Base-by-base conservation (phyloP, 192 early-diverging fungal species). In the Mortierella claussenii region DNA sequence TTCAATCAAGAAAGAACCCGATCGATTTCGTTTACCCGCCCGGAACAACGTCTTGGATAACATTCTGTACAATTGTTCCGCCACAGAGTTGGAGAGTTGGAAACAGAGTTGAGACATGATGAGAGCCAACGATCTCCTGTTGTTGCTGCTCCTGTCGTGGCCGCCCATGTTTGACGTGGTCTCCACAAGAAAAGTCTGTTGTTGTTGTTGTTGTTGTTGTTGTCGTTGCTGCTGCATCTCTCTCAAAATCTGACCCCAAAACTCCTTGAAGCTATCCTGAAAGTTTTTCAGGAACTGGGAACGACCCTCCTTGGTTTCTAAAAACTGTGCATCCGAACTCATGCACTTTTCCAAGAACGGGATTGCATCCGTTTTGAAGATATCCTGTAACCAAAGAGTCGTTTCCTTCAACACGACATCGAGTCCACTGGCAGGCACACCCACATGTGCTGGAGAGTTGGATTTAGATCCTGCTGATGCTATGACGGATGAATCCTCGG, bases 301-400 rank as follows among this genome's bases (percentile, higher is more conserved):
- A 18, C 68, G 51, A 26, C 66, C 76, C 33, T 59, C 66, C 2
- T 48, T 74, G 3, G 58, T 57, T 28, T 68, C 60, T 28, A 82
- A 27, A 18, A 79, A 75, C 31, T 62, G 48, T 6, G 75, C 62
- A 33, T 74, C 69, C 3, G 79, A 74, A 23, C 81, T 64, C 46
- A 86, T 57, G 37, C 81, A 84, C 34, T 80, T 69, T 33, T 78
- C 75, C 43, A 86, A 30, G 40, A 82, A 64, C 20, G 63, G 64
- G 32, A 86, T 52, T 18, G 78, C 79, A 32, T 80, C 58, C 11
- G 37, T 51, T 42, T 58, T 74, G 34, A 84, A 58, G 17, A 55
- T 62, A 42, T 79, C 60, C 21, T 66, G 23, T 8, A 81, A 46
- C 75, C 70, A 68, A 0, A 54, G 26, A 40, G 64, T 69, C 0